Conservation (phyloP, 169 alveolate species). For the Eimeria brunetti region DNA sequence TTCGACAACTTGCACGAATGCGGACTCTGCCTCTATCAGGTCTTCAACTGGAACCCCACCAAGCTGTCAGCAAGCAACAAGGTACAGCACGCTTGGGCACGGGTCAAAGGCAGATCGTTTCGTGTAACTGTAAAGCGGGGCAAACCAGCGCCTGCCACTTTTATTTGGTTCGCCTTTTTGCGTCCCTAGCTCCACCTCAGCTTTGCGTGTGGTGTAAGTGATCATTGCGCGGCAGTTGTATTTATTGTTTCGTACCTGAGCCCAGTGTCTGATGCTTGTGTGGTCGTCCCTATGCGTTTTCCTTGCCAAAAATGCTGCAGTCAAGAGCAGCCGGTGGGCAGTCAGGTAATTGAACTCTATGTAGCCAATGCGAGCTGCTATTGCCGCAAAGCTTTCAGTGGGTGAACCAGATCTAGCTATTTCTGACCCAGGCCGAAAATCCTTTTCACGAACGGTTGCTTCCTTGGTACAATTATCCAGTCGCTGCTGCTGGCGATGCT, state of each 20-base stretch:
- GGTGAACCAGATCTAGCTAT: background rate
- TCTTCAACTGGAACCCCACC: constrained; percentile 67
- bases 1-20: constrained; percentile 66
- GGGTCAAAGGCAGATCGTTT: background rate
- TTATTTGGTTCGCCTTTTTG: background rate
- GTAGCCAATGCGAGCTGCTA: constrained; percentile 62
- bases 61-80: constrained; percentile 58
- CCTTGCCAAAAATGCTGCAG: constrained; percentile 72
- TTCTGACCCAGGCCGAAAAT: background rate
- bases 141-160: background rate
- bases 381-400: constrained; percentile 2
- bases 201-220: background rate
- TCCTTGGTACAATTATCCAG: background rate
- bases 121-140: background rate
- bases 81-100: background rate
- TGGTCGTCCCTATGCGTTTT: constrained; percentile 68
- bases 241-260: constrained; percentile 67
- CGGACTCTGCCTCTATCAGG: constrained; percentile 62
- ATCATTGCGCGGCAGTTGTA: background rate
- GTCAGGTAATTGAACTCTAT: constrained; percentile 75
- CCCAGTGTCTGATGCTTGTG: constrained; percentile 77
- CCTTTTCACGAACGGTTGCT: background rate
- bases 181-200: too few species aligned
- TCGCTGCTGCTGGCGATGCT: background rate
- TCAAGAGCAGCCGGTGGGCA: constrained; percentile 77